phyloP scores from a whole-genome alignment of 768 basidiomycete species.

The Paxillus rubicundulus region DNA sequence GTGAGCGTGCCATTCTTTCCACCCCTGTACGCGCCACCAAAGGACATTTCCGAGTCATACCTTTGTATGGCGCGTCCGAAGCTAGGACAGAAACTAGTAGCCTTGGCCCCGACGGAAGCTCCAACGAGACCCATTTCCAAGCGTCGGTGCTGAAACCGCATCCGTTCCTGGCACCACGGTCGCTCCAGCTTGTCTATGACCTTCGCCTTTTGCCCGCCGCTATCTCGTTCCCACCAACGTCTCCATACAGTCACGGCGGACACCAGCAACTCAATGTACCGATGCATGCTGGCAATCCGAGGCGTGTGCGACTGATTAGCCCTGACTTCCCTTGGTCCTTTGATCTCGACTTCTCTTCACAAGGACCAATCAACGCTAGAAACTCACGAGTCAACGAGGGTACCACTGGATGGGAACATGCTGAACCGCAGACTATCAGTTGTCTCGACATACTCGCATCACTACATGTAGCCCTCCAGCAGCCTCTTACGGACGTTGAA shows the following conservation, averaged over 20 bases:
- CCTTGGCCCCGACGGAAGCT: not conserved
- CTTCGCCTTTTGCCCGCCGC: not conserved
- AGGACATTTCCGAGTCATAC: not conserved
- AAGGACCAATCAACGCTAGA: not conserved
- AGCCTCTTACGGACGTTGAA: constrained; percentile 5
- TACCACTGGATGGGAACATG: no score
- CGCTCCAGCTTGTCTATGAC: constrained; percentile 5
- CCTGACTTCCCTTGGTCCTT: constrained; percentile 9
- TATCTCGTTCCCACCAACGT: not conserved
- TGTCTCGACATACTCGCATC: constrained; percentile 5
- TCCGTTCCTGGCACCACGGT: constrained; percentile 1
- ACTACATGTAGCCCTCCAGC: constrained; percentile 3
- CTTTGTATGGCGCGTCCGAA: not conserved
- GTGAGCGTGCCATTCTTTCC: not conserved
- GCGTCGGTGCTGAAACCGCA: not conserved
- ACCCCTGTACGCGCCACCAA: not conserved
- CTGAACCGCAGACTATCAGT: not conserved
- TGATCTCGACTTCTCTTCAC: not conserved
- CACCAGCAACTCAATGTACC: not conserved
- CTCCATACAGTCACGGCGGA: not conserved
- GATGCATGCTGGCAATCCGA: not conserved
- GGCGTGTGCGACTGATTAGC: constrained; percentile 4
- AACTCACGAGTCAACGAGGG: not conserved
- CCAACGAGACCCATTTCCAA: not conserved
- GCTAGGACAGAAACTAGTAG: not conserved